These are phyloP conservation scores for Chytriomyces hyalinus DNA, from an alignment of 192 early-diverging fungal genomes.

Conservation along the genomic window DNA sequence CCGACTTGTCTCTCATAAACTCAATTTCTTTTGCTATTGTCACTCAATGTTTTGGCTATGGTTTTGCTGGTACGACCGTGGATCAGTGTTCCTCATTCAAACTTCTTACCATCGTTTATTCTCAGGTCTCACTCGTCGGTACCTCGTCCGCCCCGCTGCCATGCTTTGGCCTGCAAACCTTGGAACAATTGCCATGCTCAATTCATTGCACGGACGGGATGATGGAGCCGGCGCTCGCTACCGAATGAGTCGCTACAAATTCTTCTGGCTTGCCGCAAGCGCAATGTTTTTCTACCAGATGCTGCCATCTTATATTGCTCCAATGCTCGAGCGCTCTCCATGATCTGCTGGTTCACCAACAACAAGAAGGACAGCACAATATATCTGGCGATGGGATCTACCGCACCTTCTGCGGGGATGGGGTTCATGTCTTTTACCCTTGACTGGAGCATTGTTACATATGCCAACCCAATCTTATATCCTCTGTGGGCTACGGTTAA, in stretches of 20 bases:
- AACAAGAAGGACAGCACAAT: background rate
- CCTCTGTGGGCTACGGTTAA: conserved; percentile 34
- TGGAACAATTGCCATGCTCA: conserved; percentile 76
- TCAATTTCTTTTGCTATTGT: background rate
- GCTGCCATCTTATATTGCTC: conserved; percentile 12
- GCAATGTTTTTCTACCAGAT: conserved; percentile 33
- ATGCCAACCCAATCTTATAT: background rate
- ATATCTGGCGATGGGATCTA: background rate
- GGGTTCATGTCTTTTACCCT: background rate
- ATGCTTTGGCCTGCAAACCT: conserved; percentile 88
- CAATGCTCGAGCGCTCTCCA: conserved; percentile 20
- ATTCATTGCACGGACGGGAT: conserved; percentile 68
- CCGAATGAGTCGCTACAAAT: conserved; percentile 36
- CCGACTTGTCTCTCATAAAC: background rate
- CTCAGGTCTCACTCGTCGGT: conserved; percentile 62
- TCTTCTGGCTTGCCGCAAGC: conserved; percentile 38
- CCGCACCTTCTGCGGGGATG: background rate
- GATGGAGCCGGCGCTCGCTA: background rate
- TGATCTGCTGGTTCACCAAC: conserved; percentile 1
- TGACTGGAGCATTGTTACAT: conserved; percentile 8
- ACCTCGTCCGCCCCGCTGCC: conserved; percentile 78
- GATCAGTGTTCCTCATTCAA: no score
- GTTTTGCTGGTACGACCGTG: conserved; percentile 55
- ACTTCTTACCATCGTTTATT: no score
- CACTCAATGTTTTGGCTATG: conserved; percentile 65